Conservation (phyloP, 2,329 filamentous ascomycete genomes). For the Alternaria sp. region DNA sequence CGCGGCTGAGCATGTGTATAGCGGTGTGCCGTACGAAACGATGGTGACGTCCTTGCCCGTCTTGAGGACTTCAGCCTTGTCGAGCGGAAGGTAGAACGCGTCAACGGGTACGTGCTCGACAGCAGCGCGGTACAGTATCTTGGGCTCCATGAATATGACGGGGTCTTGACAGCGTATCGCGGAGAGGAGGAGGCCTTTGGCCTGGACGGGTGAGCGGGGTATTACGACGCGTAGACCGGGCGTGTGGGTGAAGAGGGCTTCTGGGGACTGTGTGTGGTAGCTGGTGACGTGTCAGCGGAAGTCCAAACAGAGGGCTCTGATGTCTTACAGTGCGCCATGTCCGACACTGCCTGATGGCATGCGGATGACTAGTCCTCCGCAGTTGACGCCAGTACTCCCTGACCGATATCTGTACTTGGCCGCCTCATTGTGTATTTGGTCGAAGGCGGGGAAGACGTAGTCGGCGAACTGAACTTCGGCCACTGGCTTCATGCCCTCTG, state of each 20-base stretch:
- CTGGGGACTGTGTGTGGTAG: constrained; percentile 89
- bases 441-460: constrained; percentile 91
- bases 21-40: constrained; percentile 85
- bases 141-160: constrained; percentile 92
- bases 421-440: constrained; percentile 92
- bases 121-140: constrained; percentile 88
- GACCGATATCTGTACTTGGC: constrained; percentile 85
- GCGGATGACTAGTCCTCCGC: constrained; percentile 81
- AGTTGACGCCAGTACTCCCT: constrained; percentile 59
- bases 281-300: constrained; percentile 33
- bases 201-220: constrained; percentile 83
- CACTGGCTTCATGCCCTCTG: constrained; percentile 89
- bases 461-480: constrained; percentile 97
- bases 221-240: constrained; percentile 86
- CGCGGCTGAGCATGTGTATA: constrained; percentile 82
- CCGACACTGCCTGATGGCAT: constrained; percentile 93
- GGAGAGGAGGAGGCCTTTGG: constrained; percentile 82
- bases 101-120: constrained; percentile 88
- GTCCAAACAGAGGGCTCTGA: too few species aligned
- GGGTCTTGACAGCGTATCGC: constrained; percentile 82
- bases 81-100: constrained; percentile 81
- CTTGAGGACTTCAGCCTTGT: constrained; percentile 84
- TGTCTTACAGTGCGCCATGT: constrained; percentile 72
- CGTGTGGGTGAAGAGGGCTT: constrained; percentile 85
- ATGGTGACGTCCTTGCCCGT: constrained; percentile 81